Evolutionary conservation across 139 green algal genomes (phyloP), one percentile per base, ranked within the genome.

Genomic region (Coelastrella sp.): DNA sequence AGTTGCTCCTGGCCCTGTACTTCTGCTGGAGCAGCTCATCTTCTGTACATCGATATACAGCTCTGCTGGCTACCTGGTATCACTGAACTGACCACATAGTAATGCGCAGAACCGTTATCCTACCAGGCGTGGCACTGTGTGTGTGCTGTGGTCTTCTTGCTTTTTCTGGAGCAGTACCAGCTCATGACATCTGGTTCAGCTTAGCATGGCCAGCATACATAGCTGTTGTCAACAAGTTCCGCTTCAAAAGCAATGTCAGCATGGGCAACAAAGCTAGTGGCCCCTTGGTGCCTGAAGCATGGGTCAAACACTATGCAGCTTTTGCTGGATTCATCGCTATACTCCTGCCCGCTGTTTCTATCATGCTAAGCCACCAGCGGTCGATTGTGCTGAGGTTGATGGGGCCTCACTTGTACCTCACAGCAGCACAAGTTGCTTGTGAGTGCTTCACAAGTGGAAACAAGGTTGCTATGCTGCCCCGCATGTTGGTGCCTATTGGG

Each of bases 401-500:
- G 8, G 67, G 67, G 0, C 67, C 67, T 9, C 67, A 76, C 21
- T 25, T 76, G 23, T 76, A 76, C 21, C 37, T 76, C 9, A 51
- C 21, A 23, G 37, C 67, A 59, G 23, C 37, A 21, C 72, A 81
- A 34, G 50, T 81, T 19, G 9, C 64, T 3, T 81, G 72, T 43
- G 72, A 81, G 27, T 67, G 43, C 27, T 25, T 81, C 13, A 81
- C 40, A 41, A 66, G 67, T 40, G 15, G 72, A 23, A 41, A 41
- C 43, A 67, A 19, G 13, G 37, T 37, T 2, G 72, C 72, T 11
- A 43, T 81, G 48, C 72, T 81, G 48, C 48, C 72, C 2, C 72
- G 48, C 9, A 43, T 81, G 72, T 27, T 81, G 25, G 50, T 81
- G 0, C 72, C 72, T 4, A 81, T 81, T 40, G 72, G 72, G 27